Base-by-base conservation (phyloP, 2,329 filamentous ascomycete genomes). In the Xylaria sp. region DNA sequence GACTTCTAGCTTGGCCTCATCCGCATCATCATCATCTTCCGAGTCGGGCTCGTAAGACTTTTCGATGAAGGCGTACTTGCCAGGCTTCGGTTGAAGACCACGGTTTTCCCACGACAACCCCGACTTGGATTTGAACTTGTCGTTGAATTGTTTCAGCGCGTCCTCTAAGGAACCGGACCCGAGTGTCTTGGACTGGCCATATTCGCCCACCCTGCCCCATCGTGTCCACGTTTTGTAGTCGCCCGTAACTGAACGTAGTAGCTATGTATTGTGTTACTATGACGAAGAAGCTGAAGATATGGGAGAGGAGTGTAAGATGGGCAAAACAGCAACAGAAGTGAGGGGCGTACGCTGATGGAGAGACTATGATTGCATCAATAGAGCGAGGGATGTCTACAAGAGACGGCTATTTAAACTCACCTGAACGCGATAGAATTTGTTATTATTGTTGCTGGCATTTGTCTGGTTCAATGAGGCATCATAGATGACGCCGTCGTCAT, bases 381-480 rank as follows among this genome's bases (percentile, higher is more conserved):
- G 54, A 10, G 20, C 43, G 25, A 55, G 23, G 13, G 18, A 36
- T 39, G 54, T 23, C 48, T 57, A 54, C 5, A 28, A 36, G 56
- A 33, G 18, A 20, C 33, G 51, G 13, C 13, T 31, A 54, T 28
- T 5, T 73, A 78, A 75, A 62, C 71, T 51, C 70, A 92, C 83
- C 83, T 95, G 92, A 33, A 94, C 79, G 33, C 89, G 88, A 76
- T 94, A 95, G 78, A 94, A 95, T 73, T 96, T 96, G 79, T 96
- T 95, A 79, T 92, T 92, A 77, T 95, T 96, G 56, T 85, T 80
- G 0, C 83, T 81, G 0, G 92, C 83, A 73, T 94, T 92, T 12
- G 93, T 92, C 78, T 94, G 91, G 73, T 94, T 96, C 55, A 97
- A 83, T 0, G 91, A 90, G 0, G 92, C 93, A 77, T 97, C 93